Evolutionary conservation across 1,284 basidiomycete genomes (phyloP).

Genomic region (Thecaphora thlaspeos): DNA sequence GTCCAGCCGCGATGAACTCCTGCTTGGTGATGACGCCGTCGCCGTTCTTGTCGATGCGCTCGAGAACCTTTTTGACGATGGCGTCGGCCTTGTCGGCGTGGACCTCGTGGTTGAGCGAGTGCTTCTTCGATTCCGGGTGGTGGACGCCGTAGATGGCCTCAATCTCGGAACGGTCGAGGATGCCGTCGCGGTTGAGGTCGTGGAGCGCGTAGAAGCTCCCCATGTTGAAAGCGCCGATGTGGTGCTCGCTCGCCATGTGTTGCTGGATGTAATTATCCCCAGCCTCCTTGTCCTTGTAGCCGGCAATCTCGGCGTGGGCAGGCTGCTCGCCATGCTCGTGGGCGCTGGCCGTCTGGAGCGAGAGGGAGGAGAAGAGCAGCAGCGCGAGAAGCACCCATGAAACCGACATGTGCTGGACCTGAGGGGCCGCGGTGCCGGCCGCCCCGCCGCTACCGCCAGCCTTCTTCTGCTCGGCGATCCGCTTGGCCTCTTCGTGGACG

Average conservation of each 20-base stretch:
- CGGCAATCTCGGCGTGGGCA: constrained; percentile 28
- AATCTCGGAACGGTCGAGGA: constrained; percentile 59
- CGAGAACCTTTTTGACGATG: constrained; percentile 75
- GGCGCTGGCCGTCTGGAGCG: constrained; percentile 20
- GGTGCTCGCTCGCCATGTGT: constrained; percentile 58
- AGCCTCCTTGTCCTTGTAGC: constrained; percentile 28
- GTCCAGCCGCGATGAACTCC: constrained; percentile 78
- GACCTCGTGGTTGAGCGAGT: constrained; percentile 73
- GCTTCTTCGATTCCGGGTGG: constrained; percentile 85
- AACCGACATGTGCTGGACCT: constrained; percentile 28
- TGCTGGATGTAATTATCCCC: constrained; percentile 53
- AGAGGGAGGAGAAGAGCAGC: constrained; percentile 28
- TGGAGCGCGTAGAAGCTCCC: constrained; percentile 71
- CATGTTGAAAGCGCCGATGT: constrained; percentile 58
- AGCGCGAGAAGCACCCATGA: constrained; percentile 31
- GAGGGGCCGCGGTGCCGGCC: constrained; percentile 20
- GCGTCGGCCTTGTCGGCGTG: constrained; percentile 81
- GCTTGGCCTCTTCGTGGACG: constrained; percentile 81
- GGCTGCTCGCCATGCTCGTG: constrained; percentile 29
- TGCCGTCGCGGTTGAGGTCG: constrained; percentile 71
- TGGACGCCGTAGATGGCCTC: constrained; percentile 73
- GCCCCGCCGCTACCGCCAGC: constrained; percentile 29
- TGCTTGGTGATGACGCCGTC: constrained; percentile 76
- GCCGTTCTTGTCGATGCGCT: constrained; percentile 71
- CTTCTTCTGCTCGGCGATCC: constrained; percentile 68